Conservation (phyloP, 495 filamentous ascomycete genomes). For the Penicillium coprophilum region DNA sequence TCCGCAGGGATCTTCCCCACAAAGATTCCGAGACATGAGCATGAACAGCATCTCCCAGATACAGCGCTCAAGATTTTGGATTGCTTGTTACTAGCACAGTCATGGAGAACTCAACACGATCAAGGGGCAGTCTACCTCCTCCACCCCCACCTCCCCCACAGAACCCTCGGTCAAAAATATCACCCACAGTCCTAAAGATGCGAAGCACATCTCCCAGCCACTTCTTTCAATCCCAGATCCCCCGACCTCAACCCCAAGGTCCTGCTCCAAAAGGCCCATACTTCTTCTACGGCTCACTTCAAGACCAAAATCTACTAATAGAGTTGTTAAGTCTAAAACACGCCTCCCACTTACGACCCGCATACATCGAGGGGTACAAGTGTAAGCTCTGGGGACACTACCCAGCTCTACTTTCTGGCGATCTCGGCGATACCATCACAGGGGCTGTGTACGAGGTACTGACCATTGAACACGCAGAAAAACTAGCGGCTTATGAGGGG, state of each 20-base stretch:
- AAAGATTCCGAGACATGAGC: background rate
- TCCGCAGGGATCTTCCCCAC: background rate
- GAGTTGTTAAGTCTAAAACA: constrained; percentile 18
- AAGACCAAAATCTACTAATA: constrained; percentile 18
- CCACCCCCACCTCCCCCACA: constrained; percentile 16
- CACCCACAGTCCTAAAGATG: constrained; percentile 8
- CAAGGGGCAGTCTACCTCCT: background rate
- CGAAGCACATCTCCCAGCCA: background rate
- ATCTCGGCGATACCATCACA: constrained; percentile 13
- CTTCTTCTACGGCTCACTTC: constrained; percentile 34
- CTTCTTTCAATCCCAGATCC: background rate
- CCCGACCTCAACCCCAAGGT: background rate
- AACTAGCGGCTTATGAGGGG: constrained; percentile 33
- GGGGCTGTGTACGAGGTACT: constrained; percentile 31
- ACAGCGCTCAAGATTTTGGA: background rate
- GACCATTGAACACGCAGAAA: constrained; percentile 19
- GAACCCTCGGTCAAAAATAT: constrained; percentile 3
- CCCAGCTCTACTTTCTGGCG: constrained; percentile 24
- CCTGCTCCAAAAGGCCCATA: constrained; percentile 17
- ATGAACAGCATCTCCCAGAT: background rate
- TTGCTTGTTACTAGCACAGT: background rate
- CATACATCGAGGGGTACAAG: constrained; percentile 17
- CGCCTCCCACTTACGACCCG: constrained; percentile 12
- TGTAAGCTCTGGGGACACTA: constrained; percentile 31
- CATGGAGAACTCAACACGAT: constrained; percentile 1